Evolutionary conservation across 768 basidiomycete species (phyloP).

Genomic region (Favolaschia claudopus): DNA sequence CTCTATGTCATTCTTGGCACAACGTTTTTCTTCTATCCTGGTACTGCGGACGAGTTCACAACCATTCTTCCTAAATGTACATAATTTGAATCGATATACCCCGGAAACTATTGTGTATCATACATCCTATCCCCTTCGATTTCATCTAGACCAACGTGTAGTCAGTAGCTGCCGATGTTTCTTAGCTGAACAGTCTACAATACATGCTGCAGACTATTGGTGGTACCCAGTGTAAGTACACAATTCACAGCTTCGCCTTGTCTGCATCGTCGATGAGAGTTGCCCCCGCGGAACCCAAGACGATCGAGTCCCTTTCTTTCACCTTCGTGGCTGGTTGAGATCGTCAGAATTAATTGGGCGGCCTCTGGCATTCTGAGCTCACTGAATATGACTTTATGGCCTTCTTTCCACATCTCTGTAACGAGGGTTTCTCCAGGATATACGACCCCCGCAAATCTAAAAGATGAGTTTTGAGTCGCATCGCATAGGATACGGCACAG

Average conservation of each 20-base stretch:
- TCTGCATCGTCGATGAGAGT: constrained; percentile 61
- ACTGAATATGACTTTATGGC: constrained; percentile 90
- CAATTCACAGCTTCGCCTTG: constrained; percentile 77
- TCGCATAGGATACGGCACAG: too few relatives aligned
- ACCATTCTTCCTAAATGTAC: neutral
- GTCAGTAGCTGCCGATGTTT: neutral
- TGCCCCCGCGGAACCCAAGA: constrained; percentile 82
- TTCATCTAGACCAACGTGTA: neutral
- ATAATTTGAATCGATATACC: constrained; percentile 1
- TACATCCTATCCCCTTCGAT: neutral
- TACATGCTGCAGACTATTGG: neutral
- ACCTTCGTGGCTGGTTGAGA: constrained; percentile 74
- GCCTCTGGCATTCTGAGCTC: neutral
- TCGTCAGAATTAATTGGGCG: neutral
- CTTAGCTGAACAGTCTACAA: constrained; percentile 1
- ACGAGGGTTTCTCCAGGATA: constrained; percentile 95
- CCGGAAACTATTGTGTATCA: neutral
- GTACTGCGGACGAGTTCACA: constrained; percentile 26
- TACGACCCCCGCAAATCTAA: constrained; percentile 89
- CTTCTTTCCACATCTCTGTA: constrained; percentile 99
- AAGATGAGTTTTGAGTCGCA: neutral
- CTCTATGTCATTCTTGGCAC: constrained; percentile 77
- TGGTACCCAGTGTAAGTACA: neutral
- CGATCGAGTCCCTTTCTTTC: constrained; percentile 80
- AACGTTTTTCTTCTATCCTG: constrained; percentile 70